These are phyloP conservation scores for Gonapodya prolifera DNA, from an alignment of 192 early-diverging fungal species.

Conservation along the genomic window DNA sequence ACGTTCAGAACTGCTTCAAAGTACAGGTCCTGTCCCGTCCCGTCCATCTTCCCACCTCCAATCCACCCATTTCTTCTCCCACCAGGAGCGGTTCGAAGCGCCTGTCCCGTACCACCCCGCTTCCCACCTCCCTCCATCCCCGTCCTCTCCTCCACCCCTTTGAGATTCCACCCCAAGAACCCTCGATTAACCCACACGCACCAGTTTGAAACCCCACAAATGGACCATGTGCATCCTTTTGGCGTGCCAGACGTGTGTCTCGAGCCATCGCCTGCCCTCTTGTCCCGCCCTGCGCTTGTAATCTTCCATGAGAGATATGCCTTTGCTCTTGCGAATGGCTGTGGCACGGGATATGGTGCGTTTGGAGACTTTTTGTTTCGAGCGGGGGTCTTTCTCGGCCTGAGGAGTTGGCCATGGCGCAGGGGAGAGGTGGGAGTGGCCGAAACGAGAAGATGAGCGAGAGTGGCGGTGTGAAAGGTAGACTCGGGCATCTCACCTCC, in stretches of 20 bases:
- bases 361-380: background rate
- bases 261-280: constrained; percentile 50
- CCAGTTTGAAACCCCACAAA: constrained; percentile 67
- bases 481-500: constrained; percentile 38
- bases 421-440: background rate
- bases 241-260: constrained; percentile 97
- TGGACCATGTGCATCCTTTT: constrained; percentile 93
- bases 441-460: background rate
- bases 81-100: no score
- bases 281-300: constrained; percentile 21
- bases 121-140: background rate
- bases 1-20: background rate
- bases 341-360: background rate
- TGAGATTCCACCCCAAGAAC: no score
- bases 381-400: constrained; percentile 6
- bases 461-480: background rate
- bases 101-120: no score
- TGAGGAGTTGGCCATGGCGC: background rate
- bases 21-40: background rate
- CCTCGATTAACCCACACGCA: constrained; percentile 16
- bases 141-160: background rate
- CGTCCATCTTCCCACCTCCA: background rate
- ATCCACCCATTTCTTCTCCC: no score
- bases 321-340: constrained; percentile 16
- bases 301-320: constrained; percentile 29